Base-by-base conservation (phyloP, 1,284 basidiomycete genomes). In the Ustilago xerochloae region DNA sequence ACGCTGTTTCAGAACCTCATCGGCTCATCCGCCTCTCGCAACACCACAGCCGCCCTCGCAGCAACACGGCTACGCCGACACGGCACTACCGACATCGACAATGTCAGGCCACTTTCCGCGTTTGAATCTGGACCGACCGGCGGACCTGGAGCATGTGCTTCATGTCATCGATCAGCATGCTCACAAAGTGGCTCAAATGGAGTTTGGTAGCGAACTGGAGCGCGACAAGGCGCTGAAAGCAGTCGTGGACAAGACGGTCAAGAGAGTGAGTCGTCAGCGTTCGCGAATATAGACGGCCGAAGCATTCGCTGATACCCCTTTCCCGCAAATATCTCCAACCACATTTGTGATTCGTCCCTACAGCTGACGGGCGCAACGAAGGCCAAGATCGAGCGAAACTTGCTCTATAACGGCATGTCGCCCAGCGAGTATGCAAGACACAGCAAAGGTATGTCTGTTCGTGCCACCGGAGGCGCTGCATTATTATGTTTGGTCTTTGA, bases 31-130 rank as follows among this genome's bases (percentile, higher is more conserved):
- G 63, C 36, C 24, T 18, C 24, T n/a, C n/a, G n/a, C n/a, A n/a
- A n/a, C n/a, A n/a, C n/a, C n/a, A n/a, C n/a, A n/a, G n/a, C n/a
- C n/a, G n/a, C n/a, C n/a, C n/a, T 20, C 52, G 18, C 10, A 15
- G 7, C 38, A 13, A 33, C 36, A 29, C 24, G 33, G 13, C 22
- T 29, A 43, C 39, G 30, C 13, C 46, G 26, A 18, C 16, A 38
- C 39, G 3, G 16, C 33, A 18, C 35, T 5, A 16, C 33, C 9
- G 28, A 39, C 26, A n/a, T 16, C 18, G 24, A 18, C 46, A 33
- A 73, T 73, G 70, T 66, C 70, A 24, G 61, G 64, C 28, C 70
- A 73, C 45, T 73, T 73, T 53, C 64, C 70, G 32, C 59, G 61
- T 28, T 36, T 73, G 32, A 67, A 63, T 32, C 41, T 73, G 57